Base-by-base conservation (phyloP, 2,329 filamentous ascomycete species). In the Apiospora kogelbergensis region DNA sequence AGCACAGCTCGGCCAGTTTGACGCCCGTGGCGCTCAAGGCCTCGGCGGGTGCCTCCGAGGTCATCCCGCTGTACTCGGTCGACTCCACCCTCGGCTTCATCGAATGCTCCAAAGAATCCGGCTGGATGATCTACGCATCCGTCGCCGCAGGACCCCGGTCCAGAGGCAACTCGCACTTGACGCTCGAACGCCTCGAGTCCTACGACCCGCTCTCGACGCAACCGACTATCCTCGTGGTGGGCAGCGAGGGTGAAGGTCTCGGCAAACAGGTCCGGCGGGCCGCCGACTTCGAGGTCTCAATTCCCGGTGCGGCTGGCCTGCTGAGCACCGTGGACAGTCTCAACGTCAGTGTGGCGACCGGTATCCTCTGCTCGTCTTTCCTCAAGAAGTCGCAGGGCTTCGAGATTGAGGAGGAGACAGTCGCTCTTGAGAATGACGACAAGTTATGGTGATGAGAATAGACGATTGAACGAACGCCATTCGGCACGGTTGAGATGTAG, bases 281-380 rank as follows among this genome's bases (percentile, higher is more conserved):
- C 69, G 91, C 93, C 0, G 89, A 97, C 73, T 84, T 83, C 40
- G 84, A 90, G 73, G 74, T 91, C 5, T 88, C 90, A 7, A 93
- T 99, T 67, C 86, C 85, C 72, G 87, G 78, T 78, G 86, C 79
- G 79, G 81, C 73, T 72, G 85, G 80, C 53, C 82, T 76, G 71
- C 83, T 75, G 77, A 86, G 76, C 78, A 89, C 73, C 77, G 89
- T 99, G 2, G 95, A 98, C 80, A 97, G 94, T 79, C 81, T 99
- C 78, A 98, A 99, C 78, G 96, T 98, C 46, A 94, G 93, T 76
- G 95, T 97, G 24, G 95, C 96, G 1, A 89, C 93, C 7, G 94
- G 89, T 0, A 82, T 98, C 65, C 81, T 98, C 66, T 91, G 90
- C 71, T 87, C 90, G 72, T 84, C 90, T 0, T 93, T 96, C 76